Percentiles rank a stretch among this genome's conserved stretches.
Conservation (phyloP, 306 rosid species). For the Rosa chinensis region DNA sequence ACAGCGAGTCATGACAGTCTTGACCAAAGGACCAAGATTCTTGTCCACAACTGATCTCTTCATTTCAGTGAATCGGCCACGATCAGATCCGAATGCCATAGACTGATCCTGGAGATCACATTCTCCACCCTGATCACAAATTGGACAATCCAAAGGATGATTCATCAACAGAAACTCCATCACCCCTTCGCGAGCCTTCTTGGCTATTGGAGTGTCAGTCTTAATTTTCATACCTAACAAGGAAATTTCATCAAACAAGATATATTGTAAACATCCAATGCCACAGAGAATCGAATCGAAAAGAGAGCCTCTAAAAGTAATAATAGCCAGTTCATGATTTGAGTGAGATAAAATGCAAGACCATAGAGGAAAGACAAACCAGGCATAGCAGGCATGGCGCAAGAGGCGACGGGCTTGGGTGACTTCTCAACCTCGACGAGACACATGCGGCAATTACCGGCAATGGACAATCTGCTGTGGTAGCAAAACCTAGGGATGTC, state of each 20-base stretch:
- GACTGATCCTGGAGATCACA: slow-evolving; percentile 99
- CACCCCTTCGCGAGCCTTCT: slow-evolving; percentile 99
- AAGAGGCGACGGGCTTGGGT: slow-evolving; percentile 98
- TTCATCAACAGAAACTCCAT: slow-evolving; percentile 99
- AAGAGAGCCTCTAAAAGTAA: too few relatives aligned
- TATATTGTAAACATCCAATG: not conserved
- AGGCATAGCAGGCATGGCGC: slow-evolving; percentile 99
- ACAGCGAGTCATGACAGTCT: slow-evolving; percentile 98
- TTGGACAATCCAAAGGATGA: slow-evolving; percentile 98
- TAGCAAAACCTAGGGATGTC: slow-evolving; percentile 95
- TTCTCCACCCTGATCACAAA: slow-evolving; percentile 99
- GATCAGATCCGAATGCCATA: slow-evolving; percentile 99
- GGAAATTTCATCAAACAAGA: slow-evolving; percentile 16
- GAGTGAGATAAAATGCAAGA: too few relatives aligned
- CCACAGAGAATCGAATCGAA: not conserved
- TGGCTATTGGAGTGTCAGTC: slow-evolving; percentile 93
- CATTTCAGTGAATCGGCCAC: slow-evolving; percentile 95
- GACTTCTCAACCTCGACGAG: slow-evolving; percentile 99
- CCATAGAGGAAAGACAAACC: slow-evolving; percentile 32
- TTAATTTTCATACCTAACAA: slow-evolving; percentile 93
- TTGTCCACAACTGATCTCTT: slow-evolving; percentile 97
- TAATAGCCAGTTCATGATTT: too few relatives aligned
- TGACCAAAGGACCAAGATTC: slow-evolving; percentile 97
- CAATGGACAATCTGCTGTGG: slow-evolving; percentile 86
- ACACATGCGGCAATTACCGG: slow-evolving; percentile 98